Percentiles rank a stretch among this genome's conserved stretches.
These are phyloP conservation scores for Exophiala bonariae DNA, from an alignment of 2,329 filamentous ascomycete species.

Conservation along the genomic window DNA sequence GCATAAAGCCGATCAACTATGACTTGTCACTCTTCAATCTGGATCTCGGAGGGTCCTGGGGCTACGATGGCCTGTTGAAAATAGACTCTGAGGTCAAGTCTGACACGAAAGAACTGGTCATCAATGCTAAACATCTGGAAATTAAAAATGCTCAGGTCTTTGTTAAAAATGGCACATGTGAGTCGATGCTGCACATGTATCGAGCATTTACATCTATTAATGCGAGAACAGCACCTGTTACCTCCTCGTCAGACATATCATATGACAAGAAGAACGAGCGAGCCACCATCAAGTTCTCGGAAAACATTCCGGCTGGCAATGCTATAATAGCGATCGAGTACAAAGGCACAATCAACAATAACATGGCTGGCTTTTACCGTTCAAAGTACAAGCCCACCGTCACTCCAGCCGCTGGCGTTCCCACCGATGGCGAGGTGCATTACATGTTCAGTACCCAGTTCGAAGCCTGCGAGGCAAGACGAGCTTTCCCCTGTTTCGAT, in stretches of 20 bases:
- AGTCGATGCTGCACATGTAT: background rate
- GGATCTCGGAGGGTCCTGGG: conserved; percentile 70
- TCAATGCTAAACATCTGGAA: conserved; percentile 85
- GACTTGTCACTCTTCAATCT: conserved; percentile 77
- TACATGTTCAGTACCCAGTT: conserved; percentile 95
- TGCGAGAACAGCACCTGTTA: conserved; percentile 4
- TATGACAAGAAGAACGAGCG: conserved; percentile 86
- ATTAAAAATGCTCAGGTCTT: conserved; percentile 67
- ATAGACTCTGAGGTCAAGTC: conserved; percentile 75
- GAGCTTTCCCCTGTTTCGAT: conserved; percentile 97
- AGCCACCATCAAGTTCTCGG: conserved; percentile 72
- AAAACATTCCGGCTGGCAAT: conserved; percentile 69
- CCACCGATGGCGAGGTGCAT: conserved; percentile 62
- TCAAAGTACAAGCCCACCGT: conserved; percentile 86
- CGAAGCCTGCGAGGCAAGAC: conserved; percentile 90
- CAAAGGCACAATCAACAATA: conserved; percentile 79
- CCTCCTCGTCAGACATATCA: conserved; percentile 53
- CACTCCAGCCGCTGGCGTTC: conserved; percentile 72
- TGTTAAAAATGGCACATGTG: conserved; percentile 56
- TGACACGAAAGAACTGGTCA: conserved; percentile 71
- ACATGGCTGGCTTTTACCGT: conserved; percentile 91
- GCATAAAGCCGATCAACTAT: conserved; percentile 84
- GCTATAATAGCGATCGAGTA: conserved; percentile 71
- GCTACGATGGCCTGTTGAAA: conserved; percentile 80
- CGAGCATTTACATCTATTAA: background rate